Conservation (phyloP, 225 moss, liverwort and hornwort species). For the Sphagnum tenellum region DNA sequence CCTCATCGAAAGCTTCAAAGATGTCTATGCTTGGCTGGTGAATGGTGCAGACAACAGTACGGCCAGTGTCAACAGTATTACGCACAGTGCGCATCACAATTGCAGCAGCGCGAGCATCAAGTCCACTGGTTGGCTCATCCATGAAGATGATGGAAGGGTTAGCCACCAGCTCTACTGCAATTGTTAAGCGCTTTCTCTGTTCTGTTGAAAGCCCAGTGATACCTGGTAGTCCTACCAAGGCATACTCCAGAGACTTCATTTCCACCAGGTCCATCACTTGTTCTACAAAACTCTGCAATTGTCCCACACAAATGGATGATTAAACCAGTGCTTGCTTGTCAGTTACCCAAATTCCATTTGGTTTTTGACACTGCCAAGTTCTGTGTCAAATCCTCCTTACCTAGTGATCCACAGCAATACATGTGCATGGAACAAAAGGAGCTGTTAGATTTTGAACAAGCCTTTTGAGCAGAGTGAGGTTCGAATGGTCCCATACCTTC, state of each 20-base stretch:
- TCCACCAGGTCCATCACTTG: slow-evolving; percentile 35
- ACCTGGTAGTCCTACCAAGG: slow-evolving; percentile 28
- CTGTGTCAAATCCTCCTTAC: too few species aligned
- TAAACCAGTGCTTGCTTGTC: neutral
- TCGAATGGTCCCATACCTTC: slow-evolving; percentile 22
- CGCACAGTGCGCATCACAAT: slow-evolving; percentile 36
- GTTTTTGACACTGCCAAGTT: too few species aligned
- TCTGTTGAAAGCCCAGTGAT: slow-evolving; percentile 28
- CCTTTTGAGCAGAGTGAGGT: neutral
- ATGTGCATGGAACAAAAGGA: too few species aligned
- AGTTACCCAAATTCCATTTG: neutral
- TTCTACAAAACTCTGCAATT: slow-evolving; percentile 20
- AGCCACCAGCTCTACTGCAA: slow-evolving; percentile 36
- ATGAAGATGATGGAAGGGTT: slow-evolving; percentile 41
- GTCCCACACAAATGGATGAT: slow-evolving; percentile 3
- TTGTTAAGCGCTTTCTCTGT: slow-evolving; percentile 30
- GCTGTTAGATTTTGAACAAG: neutral
- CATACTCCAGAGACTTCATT: slow-evolving; percentile 17
- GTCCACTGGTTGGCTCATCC: slow-evolving; percentile 42
- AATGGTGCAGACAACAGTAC: slow-evolving; percentile 39
- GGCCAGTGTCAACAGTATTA: slow-evolving; percentile 28
- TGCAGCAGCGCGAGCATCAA: slow-evolving; percentile 28
- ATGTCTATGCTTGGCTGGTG: slow-evolving; percentile 43
- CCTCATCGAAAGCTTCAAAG: slow-evolving; percentile 45
- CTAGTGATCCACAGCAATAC: too few species aligned